These are phyloP conservation scores for Penicillium sp. DNA, from an alignment of 2,329 filamentous ascomycete species.

Conservation along the genomic window DNA sequence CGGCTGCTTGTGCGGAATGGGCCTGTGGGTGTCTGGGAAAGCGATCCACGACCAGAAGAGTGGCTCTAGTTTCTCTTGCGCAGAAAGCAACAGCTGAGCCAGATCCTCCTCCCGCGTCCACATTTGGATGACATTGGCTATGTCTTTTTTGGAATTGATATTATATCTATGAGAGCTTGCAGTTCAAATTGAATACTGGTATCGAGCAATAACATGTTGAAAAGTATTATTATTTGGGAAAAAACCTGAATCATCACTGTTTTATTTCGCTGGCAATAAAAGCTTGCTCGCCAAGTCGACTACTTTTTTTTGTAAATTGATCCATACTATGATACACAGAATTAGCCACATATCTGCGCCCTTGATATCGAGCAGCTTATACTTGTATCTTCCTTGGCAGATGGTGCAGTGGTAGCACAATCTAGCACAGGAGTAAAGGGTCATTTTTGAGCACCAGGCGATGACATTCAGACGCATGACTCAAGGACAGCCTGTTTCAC, in stretches of 20 bases:
- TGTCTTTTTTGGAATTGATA: background rate
- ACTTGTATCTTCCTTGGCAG: too few relatives aligned
- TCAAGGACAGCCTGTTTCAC: too few relatives aligned
- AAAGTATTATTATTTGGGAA: background rate
- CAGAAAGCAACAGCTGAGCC: background rate
- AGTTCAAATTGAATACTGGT: background rate
- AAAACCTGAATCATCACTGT: background rate
- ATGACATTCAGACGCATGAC: too few relatives aligned
- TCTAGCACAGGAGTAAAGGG: too few relatives aligned
- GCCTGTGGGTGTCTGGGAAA: slow-evolving; percentile 17
- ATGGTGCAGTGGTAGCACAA: too few relatives aligned
- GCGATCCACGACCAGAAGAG: slow-evolving; percentile 12
- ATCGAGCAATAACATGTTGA: background rate
- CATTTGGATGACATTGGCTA: background rate
- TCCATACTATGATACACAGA: too few relatives aligned
- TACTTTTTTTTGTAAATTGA: too few relatives aligned
- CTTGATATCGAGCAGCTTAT: too few relatives aligned
- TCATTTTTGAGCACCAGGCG: too few relatives aligned
- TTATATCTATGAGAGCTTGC: background rate
- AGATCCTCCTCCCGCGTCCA: background rate
- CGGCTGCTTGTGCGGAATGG: slow-evolving; percentile 13
- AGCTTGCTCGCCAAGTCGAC: too few relatives aligned
- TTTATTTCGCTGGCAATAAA: too few relatives aligned
- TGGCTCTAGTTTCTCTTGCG: slow-evolving; percentile 15
- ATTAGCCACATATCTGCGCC: too few relatives aligned